phyloP scores from a whole-genome alignment of 1,139 yeast species.

The Taphrina confusa region DNA sequence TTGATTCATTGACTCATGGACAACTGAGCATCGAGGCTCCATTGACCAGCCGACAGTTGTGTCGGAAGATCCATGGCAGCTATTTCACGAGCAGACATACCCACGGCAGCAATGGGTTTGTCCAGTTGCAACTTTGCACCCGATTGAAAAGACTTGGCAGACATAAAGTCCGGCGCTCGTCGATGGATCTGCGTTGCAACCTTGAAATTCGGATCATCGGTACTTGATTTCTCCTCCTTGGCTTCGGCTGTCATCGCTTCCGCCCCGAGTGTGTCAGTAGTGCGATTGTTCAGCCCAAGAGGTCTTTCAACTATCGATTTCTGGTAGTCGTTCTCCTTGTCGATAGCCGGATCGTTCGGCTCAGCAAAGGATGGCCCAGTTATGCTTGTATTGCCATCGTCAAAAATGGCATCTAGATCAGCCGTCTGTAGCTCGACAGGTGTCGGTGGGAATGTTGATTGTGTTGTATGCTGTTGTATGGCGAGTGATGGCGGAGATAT shows the following conservation, averaged over 20 bases:
- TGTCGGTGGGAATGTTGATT: neutral
- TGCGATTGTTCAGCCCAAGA: neutral
- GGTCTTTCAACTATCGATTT: too few relatives aligned
- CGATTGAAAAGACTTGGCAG: slow-evolving; percentile 25
- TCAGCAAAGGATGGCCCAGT: too few relatives aligned
- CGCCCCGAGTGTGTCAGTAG: too few relatives aligned
- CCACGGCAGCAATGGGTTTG: slow-evolving; percentile 22
- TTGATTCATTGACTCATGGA: too few relatives aligned
- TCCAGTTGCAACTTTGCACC: slow-evolving; percentile 23
- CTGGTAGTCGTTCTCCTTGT: too few relatives aligned
- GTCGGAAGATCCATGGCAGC: neutral
- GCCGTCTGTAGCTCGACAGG: slow-evolving; percentile 4
- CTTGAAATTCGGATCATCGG: neutral
- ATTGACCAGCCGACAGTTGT: too few relatives aligned
- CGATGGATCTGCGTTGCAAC: slow-evolving; percentile 22
- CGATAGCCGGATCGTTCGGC: too few relatives aligned
- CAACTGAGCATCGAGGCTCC: too few relatives aligned
- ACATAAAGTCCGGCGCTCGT: slow-evolving; percentile 33
- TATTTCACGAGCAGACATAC: slow-evolving; percentile 26
- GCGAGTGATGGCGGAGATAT: neutral
- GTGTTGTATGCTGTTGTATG: neutral
- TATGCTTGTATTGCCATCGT: neutral
- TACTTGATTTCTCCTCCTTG: too few relatives aligned
- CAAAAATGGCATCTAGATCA: neutral
- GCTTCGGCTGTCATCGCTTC: too few relatives aligned